Base-by-base conservation (phyloP, 2,329 filamentous ascomycete species). In the Pleomassaria siparia region DNA sequence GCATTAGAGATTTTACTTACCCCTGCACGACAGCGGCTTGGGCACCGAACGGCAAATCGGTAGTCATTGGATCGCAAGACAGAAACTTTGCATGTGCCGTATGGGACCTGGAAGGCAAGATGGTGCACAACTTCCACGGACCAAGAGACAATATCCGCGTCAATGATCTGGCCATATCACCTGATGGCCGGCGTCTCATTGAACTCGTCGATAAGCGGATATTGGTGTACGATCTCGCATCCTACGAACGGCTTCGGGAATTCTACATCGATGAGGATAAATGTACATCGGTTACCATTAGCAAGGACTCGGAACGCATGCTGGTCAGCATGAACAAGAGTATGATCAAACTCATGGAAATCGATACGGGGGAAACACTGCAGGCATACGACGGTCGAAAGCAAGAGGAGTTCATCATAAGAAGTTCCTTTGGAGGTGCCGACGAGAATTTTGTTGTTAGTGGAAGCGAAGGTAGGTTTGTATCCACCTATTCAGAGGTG, bases 1-100 rank as follows among this genome's bases (percentile, higher is more conserved):
- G 78, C 8, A 78, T 92, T 13, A 79, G 83, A 43, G 80, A 84
- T 40, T 91, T 94, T 60, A 80, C 81, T n/a, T 87, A 96, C 60
- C 88, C 91, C 0, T 89, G 95, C 29, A 95, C 89, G 37, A 86
- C 88, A 47, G 95, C 91, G 49, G 87, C 89, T n/a, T 99, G 94
- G 92, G 81, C 88, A 5, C 81, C 85, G 0, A 87, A 95, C 63
- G 86, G 87, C 33, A 75, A 83, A 52, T 84, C 83, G 0, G 91
- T 97, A 59, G 81, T 96, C 33, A 85, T 91, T 1, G 89, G 71
- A 53, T 72, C 71, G 6, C 70, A 72, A 52, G 71, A 73, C 43
- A 66, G 62, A 10, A 61, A 60, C 20, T 55, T 58, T 15, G 67
- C 64, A n/a, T 69, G 71, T 10, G 60, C 59, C 7, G 46, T 72